These are phyloP conservation scores for Corinectria fuckeliana DNA, from an alignment of 2,329 filamentous ascomycete genomes.

Conservation along the genomic window DNA sequence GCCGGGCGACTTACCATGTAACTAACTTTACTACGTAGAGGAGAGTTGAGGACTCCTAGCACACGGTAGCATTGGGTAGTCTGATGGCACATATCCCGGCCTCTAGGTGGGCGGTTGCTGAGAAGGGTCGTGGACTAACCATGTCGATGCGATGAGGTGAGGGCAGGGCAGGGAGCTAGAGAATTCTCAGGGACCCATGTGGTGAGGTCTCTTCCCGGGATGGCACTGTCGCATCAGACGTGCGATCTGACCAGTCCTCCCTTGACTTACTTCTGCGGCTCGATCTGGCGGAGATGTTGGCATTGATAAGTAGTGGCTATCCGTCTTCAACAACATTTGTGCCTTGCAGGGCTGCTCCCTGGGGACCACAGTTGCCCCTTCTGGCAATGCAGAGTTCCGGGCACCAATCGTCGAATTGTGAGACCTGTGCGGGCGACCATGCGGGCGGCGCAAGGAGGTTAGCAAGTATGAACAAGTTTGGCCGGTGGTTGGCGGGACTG, in stretches of 20 bases:
- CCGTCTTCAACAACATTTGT: not conserved
- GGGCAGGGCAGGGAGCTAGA: conserved; percentile 1
- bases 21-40: too few relatives aligned
- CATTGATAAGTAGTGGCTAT: conserved; percentile 2
- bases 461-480: not conserved
- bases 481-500: not conserved
- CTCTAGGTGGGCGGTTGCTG: conserved; percentile 10
- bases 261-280: conserved; percentile 19
- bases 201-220: conserved; percentile 38
- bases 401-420: not conserved
- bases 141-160: conserved; percentile 10
- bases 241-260: conserved; percentile 26
- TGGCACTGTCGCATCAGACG: conserved; percentile 40
- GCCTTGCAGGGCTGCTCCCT: not conserved
- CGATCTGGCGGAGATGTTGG: conserved; percentile 9
- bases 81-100: conserved; percentile 12
- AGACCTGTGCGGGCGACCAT: not conserved
- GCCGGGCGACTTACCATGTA: conserved; percentile 5
- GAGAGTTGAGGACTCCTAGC: conserved; percentile 13
- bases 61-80: conserved; percentile 12
- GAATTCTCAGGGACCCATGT: conserved; percentile 35
- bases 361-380: not conserved
- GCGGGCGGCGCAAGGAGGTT: not conserved
- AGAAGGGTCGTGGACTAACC: conserved; percentile 7
- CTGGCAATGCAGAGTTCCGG: not conserved